Evolutionary conservation across 73 alveolate species (phyloP).

Genomic region (Paramecium bursaria): DNA sequence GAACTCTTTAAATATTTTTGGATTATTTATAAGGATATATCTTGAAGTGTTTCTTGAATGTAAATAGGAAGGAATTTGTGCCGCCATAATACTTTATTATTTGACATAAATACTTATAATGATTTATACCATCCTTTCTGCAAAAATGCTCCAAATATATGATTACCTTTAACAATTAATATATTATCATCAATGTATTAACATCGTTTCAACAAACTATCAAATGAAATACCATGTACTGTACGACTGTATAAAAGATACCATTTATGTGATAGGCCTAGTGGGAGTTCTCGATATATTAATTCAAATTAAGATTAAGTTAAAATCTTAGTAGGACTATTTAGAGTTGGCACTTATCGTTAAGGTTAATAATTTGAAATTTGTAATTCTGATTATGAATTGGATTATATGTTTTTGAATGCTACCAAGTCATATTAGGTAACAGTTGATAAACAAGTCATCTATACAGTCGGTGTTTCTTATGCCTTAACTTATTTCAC

Average conservation of each 20-base stretch:
- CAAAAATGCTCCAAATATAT: conserved; percentile 40
- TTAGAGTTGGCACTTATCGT: background rate
- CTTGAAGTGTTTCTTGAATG: no score
- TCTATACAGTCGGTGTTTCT: background rate
- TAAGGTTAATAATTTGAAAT: background rate
- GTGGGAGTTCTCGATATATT: background rate
- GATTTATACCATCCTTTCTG: conserved; percentile 54
- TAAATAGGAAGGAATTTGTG: background rate
- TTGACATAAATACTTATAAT: no score
- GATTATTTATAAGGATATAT: background rate
- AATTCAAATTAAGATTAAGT: conserved; percentile 4
- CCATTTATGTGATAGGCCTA: conserved; percentile 4
- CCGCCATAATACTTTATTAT: conserved; percentile 33
- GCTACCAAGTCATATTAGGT: conserved; percentile 14
- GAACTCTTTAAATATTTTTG: background rate
- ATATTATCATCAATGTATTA: background rate
- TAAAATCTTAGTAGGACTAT: conserved; percentile 24
- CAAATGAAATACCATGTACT: conserved; percentile 25
- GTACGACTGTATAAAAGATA: conserved; percentile 10
- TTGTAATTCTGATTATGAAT: background rate
- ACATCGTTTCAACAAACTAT: conserved; percentile 18
- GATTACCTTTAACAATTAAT: background rate
- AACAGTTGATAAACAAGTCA: conserved; percentile 20
- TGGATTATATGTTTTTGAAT: background rate
- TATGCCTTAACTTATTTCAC: background rate